Evolutionary conservation across 306 rosid species (phyloP), one percentile per base, ranked within the genome.

Genomic region (apple (Malus domestica)): DNA sequence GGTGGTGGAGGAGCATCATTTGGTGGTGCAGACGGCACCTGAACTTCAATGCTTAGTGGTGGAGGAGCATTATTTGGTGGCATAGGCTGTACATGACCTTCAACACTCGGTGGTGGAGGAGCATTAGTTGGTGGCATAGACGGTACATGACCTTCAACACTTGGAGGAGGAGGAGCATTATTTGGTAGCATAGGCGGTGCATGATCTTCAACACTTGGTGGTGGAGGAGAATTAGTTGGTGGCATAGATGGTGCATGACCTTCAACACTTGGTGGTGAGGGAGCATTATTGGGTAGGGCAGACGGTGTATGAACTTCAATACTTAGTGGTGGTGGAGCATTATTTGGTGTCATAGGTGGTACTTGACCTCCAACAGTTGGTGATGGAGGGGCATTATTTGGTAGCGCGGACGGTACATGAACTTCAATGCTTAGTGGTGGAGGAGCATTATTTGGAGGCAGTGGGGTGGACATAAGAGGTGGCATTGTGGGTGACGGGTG

Each of bases 381-480:
- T 68, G 68, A 72, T 76, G 30, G 83, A 76, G 86, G 76, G 63
- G 77, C 55, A 77, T 19, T 67, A 38, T 76, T 77, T 57, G 84
- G 42, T 20, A 57, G 83, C 65, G 70, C 68, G n/a, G 84, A 78
- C 5, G 87, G 87, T 44, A 70, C 77, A 79, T 81, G 82, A 32
- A 74, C 78, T 79, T 73, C 89, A 72, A 52, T 49, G 65, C 80
- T 74, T 66, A 85, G 23, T 15, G 94, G 89, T 54, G 81, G 79
- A 66, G 85, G 86, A 82, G 71, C 82, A 51, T 77, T 79, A 61
- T 71, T 76, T 59, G 62, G 81, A 33, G 88, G 84, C 74, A 71
- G 65, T 40, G 90, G 87, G 77, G 86, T 62, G 51, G 90, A 78
- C n/a, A 65, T 33, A 74, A 80, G 65, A 77, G 90, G 86, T 12